phyloP scores from a whole-genome alignment of 2,329 filamentous ascomycete species.

The Sporothrix globosa region DNA sequence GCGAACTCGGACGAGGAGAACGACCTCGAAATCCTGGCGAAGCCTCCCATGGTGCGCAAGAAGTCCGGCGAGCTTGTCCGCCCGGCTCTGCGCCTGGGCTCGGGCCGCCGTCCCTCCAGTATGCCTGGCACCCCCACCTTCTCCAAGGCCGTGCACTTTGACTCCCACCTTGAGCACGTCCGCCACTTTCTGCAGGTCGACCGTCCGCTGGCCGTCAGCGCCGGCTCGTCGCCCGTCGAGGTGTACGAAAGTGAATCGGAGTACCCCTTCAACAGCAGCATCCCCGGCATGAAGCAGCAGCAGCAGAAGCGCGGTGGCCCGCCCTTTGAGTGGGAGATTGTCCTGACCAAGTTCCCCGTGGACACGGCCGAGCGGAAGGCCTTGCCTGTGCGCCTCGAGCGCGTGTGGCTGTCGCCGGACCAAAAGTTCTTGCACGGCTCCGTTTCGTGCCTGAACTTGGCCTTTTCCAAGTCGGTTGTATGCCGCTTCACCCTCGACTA shows the following conservation, averaged over 20 bases:
- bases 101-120: constrained; percentile 83
- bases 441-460: constrained; percentile 81
- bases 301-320: constrained; percentile 46
- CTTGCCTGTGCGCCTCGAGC: constrained; percentile 77
- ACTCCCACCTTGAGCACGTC: constrained; percentile 93
- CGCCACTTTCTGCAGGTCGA: constrained; percentile 95
- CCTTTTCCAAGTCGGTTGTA: constrained; percentile 86
- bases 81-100: constrained; percentile 80
- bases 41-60: constrained; percentile 94
- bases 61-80: constrained; percentile 97
- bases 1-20: constrained; percentile 65
- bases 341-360: constrained; percentile 78
- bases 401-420: constrained; percentile 83
- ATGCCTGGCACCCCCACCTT: constrained; percentile 98
- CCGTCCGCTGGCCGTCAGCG: constrained; percentile 92
- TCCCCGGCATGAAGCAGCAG: constrained; percentile 40
- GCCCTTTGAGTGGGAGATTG: constrained; percentile 83
- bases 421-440: constrained; percentile 84
- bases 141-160: constrained; percentile 97
- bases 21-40: constrained; percentile 68
- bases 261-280: constrained; percentile 75
- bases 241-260: constrained; percentile 84
- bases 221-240: constrained; percentile 87
- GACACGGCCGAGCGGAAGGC: constrained; percentile 65
- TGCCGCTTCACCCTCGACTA: constrained; percentile 95